Evolutionary conservation across 805 yeast genomes (phyloP).

Genomic region (Wickerhamomyces silvicola): DNA sequence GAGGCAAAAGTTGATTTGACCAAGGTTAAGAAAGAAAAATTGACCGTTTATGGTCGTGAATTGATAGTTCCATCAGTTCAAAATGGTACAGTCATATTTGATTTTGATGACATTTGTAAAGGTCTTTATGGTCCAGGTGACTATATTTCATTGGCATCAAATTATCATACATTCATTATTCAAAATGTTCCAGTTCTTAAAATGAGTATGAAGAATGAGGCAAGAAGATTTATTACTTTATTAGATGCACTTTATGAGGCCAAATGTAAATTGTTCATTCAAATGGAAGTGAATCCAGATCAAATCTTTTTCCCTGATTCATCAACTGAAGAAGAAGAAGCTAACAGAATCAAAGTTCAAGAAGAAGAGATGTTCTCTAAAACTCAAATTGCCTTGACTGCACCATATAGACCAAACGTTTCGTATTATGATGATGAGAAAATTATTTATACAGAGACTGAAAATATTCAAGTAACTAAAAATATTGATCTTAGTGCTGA

Average conservation of each 20-base stretch:
- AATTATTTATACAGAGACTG: slow-evolving; percentile 26
- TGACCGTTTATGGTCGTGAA: slow-evolving; percentile 52
- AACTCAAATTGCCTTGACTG: slow-evolving; percentile 50
- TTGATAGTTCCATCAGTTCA: slow-evolving; percentile 39
- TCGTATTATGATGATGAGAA: slow-evolving; percentile 51
- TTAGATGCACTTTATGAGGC: slow-evolving; percentile 67
- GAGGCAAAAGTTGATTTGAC: slow-evolving; percentile 4
- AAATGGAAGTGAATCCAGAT: slow-evolving; percentile 44
- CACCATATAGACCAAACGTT: slow-evolving; percentile 67
- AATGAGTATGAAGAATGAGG: slow-evolving; percentile 55
- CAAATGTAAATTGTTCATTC: slow-evolving; percentile 50
- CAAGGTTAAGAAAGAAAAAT: slow-evolving; percentile 15
- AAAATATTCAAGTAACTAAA: slow-evolving; percentile 6
- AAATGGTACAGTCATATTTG: slow-evolving; percentile 39
- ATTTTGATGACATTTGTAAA: slow-evolving; percentile 48
- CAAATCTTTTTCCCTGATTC: slow-evolving; percentile 58
- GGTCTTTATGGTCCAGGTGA: slow-evolving; percentile 61
- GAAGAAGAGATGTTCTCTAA: slow-evolving; percentile 67
- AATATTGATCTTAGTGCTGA: slow-evolving; percentile 18
- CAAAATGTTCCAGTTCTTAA: slow-evolving; percentile 58
- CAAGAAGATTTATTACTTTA: slow-evolving; percentile 58
- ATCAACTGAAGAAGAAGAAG: slow-evolving; percentile 22
- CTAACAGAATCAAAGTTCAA: slow-evolving; percentile 40
- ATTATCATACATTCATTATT: slow-evolving; percentile 48
- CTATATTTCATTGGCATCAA: slow-evolving; percentile 60